A percentile compares a stretch with the other conserved stretches of the same genome.
Conservation (phyloP, 129 eudicot species). For the Pittosporum tobira region DNA sequence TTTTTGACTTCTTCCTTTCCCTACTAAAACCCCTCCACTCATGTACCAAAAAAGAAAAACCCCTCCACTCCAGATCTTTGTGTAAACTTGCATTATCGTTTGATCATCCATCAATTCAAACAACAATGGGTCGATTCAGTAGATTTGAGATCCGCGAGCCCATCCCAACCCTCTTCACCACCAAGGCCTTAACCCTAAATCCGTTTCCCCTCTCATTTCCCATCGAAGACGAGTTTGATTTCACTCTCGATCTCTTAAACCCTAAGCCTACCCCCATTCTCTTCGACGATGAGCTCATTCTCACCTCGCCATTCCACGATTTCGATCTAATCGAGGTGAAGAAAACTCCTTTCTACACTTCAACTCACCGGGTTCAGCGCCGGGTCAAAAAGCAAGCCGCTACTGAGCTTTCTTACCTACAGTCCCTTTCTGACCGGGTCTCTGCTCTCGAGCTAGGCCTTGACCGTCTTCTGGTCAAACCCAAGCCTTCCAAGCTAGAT, state of each 20-base stretch:
- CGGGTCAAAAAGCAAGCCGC: constrained; percentile 23
- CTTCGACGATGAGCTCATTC: constrained; percentile 12
- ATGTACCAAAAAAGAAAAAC: background rate
- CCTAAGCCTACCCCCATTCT: constrained; percentile 20
- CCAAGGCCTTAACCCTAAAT: constrained; percentile 13
- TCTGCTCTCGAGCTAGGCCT: constrained; percentile 61
- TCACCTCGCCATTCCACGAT: constrained; percentile 28
- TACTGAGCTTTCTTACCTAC: constrained; percentile 33
- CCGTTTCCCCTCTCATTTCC: constrained; percentile 17
- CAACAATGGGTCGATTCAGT: constrained; percentile 31
- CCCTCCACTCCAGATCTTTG: too few species aligned
- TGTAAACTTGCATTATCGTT: too few species aligned
- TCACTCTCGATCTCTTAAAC: constrained; percentile 39
- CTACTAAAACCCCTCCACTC: background rate
- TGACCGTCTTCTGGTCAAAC: constrained; percentile 23
- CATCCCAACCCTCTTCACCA: constrained; percentile 16
- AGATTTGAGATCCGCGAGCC: constrained; percentile 29
- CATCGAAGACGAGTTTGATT: constrained; percentile 26
- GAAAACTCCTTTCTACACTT: constrained; percentile 26
- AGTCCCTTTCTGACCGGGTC: constrained; percentile 60
- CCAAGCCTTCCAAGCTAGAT: constrained; percentile 26
- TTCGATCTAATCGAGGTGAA: constrained; percentile 47
- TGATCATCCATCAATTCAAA: background rate
- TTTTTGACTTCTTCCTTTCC: background rate
- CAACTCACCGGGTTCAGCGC: constrained; percentile 32